These are phyloP conservation scores for Pouteria campechiana DNA, from an alignment of 179 eudicot species.

Conservation along the genomic window DNA sequence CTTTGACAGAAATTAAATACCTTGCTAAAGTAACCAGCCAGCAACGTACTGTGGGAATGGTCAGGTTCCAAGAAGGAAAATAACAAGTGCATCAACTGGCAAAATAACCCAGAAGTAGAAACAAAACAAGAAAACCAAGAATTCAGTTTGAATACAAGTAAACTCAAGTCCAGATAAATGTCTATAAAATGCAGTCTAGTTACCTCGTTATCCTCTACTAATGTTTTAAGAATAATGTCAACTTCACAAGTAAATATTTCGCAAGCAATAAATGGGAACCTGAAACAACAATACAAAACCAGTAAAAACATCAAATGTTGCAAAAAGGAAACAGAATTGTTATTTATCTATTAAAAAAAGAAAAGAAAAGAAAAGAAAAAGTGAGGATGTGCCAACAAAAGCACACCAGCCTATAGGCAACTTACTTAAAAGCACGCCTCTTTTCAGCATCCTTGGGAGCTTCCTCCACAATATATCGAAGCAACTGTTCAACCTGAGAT, in stretches of 20 bases:
- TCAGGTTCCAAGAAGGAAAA: slow-evolving; percentile 83
- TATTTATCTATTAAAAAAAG: no score
- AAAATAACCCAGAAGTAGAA: slow-evolving; percentile 4
- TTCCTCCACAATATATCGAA: slow-evolving; percentile 80
- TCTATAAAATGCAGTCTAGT: no score
- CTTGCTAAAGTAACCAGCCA: slow-evolving; percentile 98
- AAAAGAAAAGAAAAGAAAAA: background rate
- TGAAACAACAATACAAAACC: slow-evolving; percentile 18
- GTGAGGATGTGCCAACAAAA: background rate
- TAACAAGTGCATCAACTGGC: slow-evolving; percentile 72
- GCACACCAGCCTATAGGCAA: slow-evolving; percentile 2
- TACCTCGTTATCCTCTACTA: slow-evolving; percentile 95
- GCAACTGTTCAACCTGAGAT: slow-evolving; percentile 71
- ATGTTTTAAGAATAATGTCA: slow-evolving; percentile 82
- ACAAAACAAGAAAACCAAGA: background rate
- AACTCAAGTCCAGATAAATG: no score
- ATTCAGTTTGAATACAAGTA: background rate
- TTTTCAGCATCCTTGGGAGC: slow-evolving; percentile 82
- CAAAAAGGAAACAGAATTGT: no score
- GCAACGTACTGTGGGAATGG: slow-evolving; percentile 62
- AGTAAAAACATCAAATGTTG: no score
- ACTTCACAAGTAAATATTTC: slow-evolving; percentile 97
- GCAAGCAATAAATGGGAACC: slow-evolving; percentile 92
- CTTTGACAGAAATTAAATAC: slow-evolving; percentile 18
- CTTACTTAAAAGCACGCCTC: slow-evolving; percentile 69